Evolutionary conservation across 805 yeast species (phyloP).

Genomic region (Crinitomyces ghanaensis): DNA sequence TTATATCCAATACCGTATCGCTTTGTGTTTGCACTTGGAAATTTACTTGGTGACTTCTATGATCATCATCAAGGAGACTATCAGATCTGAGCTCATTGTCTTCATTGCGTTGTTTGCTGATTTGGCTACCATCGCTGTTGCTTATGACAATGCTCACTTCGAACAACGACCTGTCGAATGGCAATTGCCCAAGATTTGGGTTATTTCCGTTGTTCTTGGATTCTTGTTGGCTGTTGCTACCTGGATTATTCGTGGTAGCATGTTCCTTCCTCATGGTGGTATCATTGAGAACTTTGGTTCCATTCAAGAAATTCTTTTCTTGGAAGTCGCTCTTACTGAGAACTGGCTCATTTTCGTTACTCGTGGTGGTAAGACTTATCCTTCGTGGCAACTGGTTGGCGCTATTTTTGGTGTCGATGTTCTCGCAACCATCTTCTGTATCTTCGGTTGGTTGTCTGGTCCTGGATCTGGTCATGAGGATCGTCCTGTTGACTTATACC

Average conservation of each 20-base stretch:
- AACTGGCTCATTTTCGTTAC: constrained; percentile 96
- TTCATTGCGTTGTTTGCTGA: constrained; percentile 96
- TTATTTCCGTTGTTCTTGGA: constrained; percentile 87
- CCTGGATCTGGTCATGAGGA: constrained; percentile 24
- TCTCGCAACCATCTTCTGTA: constrained; percentile 80
- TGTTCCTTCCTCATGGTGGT: constrained; percentile 72
- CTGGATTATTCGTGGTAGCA: constrained; percentile 88
- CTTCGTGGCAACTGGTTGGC: constrained; percentile 94
- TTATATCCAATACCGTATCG: constrained; percentile 95
- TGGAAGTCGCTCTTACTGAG: constrained; percentile 90
- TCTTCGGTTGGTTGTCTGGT: constrained; percentile 80
- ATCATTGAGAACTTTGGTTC: constrained; percentile 93
- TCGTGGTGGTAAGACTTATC: constrained; percentile 98
- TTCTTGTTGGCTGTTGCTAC: constrained; percentile 79
- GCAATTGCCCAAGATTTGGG: constrained; percentile 97
- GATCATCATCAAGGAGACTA: constrained; percentile 80
- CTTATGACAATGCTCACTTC: constrained; percentile 94
- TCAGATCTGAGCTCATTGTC: constrained; percentile 82
- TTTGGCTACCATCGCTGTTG: constrained; percentile 94
- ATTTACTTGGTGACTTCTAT: constrained; percentile 90
- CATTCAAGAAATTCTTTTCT: constrained; percentile 86
- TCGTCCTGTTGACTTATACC: constrained; percentile 35
- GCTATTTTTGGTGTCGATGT: constrained; percentile 87
- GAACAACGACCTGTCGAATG: constrained; percentile 90
- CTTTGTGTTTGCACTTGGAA: constrained; percentile 90